These are phyloP conservation scores for Penicillium ochrochloron DNA, from an alignment of 495 filamentous ascomycete species.

Conservation along the genomic window DNA sequence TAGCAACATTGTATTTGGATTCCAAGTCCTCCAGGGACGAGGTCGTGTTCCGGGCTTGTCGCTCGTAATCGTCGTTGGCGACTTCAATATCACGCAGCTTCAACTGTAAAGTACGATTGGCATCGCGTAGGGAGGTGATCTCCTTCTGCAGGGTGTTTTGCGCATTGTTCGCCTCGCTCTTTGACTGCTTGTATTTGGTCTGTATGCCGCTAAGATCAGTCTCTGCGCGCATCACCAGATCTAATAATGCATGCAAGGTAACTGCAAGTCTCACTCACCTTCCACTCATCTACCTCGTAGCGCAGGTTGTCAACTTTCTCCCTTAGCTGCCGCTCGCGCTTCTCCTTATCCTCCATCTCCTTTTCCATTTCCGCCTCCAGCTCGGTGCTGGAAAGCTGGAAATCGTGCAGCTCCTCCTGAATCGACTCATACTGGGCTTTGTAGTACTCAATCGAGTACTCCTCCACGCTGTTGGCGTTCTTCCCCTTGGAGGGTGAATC, in stretches of 20 bases:
- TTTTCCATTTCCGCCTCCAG: conserved; percentile 94
- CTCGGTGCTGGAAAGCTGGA: conserved; percentile 91
- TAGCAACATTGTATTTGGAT: conserved; percentile 92
- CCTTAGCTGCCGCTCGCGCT: conserved; percentile 81
- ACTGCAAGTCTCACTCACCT: conserved; percentile 60
- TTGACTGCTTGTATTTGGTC: conserved; percentile 96
- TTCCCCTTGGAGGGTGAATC: conserved; percentile 67
- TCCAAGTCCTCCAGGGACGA: conserved; percentile 97
- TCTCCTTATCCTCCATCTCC: conserved; percentile 94
- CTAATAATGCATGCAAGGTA: not conserved
- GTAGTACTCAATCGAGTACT: conserved; percentile 87
- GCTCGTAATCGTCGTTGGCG: conserved; percentile 96
- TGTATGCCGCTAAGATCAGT: conserved; percentile 37
- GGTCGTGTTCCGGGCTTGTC: conserved; percentile 89
- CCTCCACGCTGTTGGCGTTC: conserved; percentile 57
- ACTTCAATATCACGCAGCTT: conserved; percentile 94
- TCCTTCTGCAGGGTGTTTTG: conserved; percentile 94
- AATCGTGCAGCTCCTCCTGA: conserved; percentile 89
- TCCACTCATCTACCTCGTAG: conserved; percentile 97
- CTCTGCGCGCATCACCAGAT: not conserved
- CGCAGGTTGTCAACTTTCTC: conserved; percentile 82
- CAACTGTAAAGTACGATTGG: conserved; percentile 78
- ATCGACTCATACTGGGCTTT: conserved; percentile 94
- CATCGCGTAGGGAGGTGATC: conserved; percentile 85
- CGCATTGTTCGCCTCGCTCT: conserved; percentile 78